Evolutionary conservation across 345 rosid genomes (phyloP), one percentile per base, ranked within the genome.

Genomic region (Ceriops tagal): DNA sequence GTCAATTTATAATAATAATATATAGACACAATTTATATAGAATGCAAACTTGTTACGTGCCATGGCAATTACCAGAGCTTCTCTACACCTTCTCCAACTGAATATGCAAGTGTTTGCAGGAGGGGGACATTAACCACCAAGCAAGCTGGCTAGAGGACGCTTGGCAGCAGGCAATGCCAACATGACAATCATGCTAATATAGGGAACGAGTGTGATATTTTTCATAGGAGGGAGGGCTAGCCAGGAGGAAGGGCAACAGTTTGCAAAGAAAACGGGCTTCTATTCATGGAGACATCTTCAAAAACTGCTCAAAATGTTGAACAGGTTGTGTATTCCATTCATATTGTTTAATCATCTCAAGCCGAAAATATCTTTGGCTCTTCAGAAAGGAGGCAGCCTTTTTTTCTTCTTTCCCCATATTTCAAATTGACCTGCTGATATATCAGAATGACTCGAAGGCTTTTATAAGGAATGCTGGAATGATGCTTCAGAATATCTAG

Each of bases 81-180:
- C 37, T 9, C 37, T 1, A 34, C 37, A 7, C 37, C 37, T 53
- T 53, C 8, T 8, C 37, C 9, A 61, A 64, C 69, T 73, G 35
- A 60, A 73, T 55, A 11, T 43, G 51, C 46, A 71, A 73, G 28
- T 34, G n/a, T 71, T 22, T 77, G 55, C 71, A 89, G 98, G 92
- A 91, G 96, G 79, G 97, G 92, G 81, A 92, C 97, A 5, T 92
- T 77, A 95, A 95, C 81, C 99, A 95, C 87, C 81, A 92, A 57
- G 92, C 99, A 7, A 88, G 89, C 83, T 95, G 99, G 99, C 80
- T 95, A 67, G 99, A 89, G 72, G 97, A 95, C 88, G 96, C 99
- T 20, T 73, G 97, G 75, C 97, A 95, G 79, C 97, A 91, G 79
- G 99, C 99, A 59, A 91, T 91, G 77, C 95, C 97, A 39, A 39